Conservation (phyloP, 2,329 filamentous ascomycete species). For the Colletotrichum australisinense region DNA sequence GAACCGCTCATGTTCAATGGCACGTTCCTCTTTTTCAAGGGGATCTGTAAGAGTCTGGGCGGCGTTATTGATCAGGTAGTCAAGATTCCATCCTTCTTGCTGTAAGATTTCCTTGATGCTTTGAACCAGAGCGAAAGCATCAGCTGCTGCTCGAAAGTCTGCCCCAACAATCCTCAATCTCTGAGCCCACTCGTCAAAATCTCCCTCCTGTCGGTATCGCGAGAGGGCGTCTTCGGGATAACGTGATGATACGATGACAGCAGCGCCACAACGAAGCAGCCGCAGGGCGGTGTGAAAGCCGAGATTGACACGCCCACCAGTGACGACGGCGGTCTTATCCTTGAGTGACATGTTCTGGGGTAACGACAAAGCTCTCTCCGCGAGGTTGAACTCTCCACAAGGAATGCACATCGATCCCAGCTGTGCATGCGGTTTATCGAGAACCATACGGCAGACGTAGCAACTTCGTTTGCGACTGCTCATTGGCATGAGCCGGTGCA, state of each 20-base stretch:
- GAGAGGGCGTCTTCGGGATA: slow-evolving; percentile 48
- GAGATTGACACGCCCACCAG: slow-evolving; percentile 48
- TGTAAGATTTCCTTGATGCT: slow-evolving; percentile 38
- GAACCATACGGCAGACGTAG: slow-evolving; percentile 46
- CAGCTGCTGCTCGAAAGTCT: slow-evolving; percentile 45
- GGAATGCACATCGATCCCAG: slow-evolving; percentile 45
- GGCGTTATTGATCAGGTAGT: slow-evolving; percentile 52
- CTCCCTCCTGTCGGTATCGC: slow-evolving; percentile 41
- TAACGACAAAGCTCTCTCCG: slow-evolving; percentile 41
- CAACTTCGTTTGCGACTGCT: slow-evolving; percentile 35
- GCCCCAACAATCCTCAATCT: slow-evolving; percentile 43
- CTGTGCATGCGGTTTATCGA: slow-evolving; percentile 37
- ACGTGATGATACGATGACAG: slow-evolving; percentile 48
- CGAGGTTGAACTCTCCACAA: slow-evolving; percentile 49
- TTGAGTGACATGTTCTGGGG: slow-evolving; percentile 42
- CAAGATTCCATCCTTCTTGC: slow-evolving; percentile 35
- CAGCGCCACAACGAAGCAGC: slow-evolving; percentile 47
- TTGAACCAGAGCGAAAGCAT: slow-evolving; percentile 45
- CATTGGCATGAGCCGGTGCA: background rate
- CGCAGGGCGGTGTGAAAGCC: slow-evolving; percentile 47
- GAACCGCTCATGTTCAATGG: slow-evolving; percentile 39
- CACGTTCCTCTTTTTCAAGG: slow-evolving; percentile 42
- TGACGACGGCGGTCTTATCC: slow-evolving; percentile 46
- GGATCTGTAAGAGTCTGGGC: slow-evolving; percentile 51
- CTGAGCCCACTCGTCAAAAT: slow-evolving; percentile 38